Evolutionary conservation across 2,329 filamentous ascomycete species (phyloP).

Genomic region (Pseudocercospora ulei): DNA sequence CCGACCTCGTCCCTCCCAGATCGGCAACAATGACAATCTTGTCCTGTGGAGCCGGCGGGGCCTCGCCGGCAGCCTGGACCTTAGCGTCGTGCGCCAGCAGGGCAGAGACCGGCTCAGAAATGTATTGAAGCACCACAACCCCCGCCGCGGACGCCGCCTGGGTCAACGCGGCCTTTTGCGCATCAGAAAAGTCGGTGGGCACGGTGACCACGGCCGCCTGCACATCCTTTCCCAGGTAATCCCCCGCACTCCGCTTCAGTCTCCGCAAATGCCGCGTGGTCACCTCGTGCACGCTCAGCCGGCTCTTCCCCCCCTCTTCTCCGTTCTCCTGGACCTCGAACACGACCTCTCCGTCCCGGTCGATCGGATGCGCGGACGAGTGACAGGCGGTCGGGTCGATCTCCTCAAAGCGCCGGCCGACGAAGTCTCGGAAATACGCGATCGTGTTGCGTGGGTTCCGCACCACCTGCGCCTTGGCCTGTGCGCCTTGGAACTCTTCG

Average conservation of each 20-base stretch:
- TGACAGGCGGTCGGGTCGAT: constrained; percentile 95
- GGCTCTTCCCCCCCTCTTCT: constrained; percentile 52
- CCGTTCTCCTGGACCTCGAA: constrained; percentile 67
- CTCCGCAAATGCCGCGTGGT: constrained; percentile 76
- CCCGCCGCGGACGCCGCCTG: constrained; percentile 69
- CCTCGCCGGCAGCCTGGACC: constrained; percentile 40
- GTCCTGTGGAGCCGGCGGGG: constrained; percentile 64
- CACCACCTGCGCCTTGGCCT: constrained; percentile 87
- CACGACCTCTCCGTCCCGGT: constrained; percentile 59
- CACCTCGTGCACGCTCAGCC: constrained; percentile 67
- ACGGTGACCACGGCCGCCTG: constrained; percentile 91
- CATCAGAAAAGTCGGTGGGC: constrained; percentile 83
- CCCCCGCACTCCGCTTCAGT: constrained; percentile 70
- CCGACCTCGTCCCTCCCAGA: constrained; percentile 82
- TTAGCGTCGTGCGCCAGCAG: constrained; percentile 79
- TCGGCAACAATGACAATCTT: constrained; percentile 89
- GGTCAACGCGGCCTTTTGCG: constrained; percentile 71
- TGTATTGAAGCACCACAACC: constrained; percentile 83
- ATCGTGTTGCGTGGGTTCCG: constrained; percentile 89
- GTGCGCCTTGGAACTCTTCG: constrained; percentile 91
- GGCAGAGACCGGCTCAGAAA: constrained; percentile 81
- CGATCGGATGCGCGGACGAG: constrained; percentile 79
- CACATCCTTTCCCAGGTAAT: constrained; percentile 86
- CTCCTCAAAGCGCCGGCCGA: constrained; percentile 87
- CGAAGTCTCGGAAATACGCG: constrained; percentile 89